A percentile compares a stretch with the other conserved stretches of the same genome.
Evolutionary conservation across 306 rosid species (phyloP).

Genomic region (Dicorynia guianensis): DNA sequence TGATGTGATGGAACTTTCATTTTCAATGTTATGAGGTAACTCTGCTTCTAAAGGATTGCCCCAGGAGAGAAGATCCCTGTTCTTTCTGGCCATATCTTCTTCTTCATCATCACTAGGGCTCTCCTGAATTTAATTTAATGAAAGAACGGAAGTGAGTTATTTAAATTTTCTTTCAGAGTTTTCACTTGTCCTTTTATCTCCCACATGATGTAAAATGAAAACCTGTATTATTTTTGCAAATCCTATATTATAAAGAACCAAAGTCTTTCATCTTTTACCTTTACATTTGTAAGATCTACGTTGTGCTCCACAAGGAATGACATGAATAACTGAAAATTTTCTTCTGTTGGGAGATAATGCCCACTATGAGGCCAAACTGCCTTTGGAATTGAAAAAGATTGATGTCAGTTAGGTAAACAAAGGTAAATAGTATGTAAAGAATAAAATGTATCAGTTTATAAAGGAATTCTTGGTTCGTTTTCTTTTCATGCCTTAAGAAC

Average conservation of each 20-base stretch:
- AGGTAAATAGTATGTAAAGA: neutral
- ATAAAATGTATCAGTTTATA: neutral
- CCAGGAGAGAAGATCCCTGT: neutral
- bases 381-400: slow-evolving; percentile 43
- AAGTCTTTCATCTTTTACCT: slow-evolving; percentile 52
- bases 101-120: slow-evolving; percentile 58
- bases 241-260: neutral
- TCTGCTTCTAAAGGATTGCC: slow-evolving; percentile 34
- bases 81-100: slow-evolving; percentile 34
- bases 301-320: slow-evolving; percentile 65
- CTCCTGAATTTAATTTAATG: slow-evolving; percentile 51
- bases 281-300: slow-evolving; percentile 69
- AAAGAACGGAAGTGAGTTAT: slow-evolving; percentile 3
- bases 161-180: neutral
- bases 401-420: slow-evolving; percentile 21
- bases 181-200: neutral
- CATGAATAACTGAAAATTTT: slow-evolving; percentile 76
- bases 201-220: neutral
- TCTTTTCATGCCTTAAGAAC: slow-evolving; percentile 68
- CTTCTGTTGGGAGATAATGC: slow-evolving; percentile 85
- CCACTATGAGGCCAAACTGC: slow-evolving; percentile 97
- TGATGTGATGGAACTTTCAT: neutral
- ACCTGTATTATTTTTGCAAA: neutral
- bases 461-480: neutral
- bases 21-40: slow-evolving; percentile 25